Conservation (phyloP, 805 yeast species). For the Starmerella scarabaei region DNA sequence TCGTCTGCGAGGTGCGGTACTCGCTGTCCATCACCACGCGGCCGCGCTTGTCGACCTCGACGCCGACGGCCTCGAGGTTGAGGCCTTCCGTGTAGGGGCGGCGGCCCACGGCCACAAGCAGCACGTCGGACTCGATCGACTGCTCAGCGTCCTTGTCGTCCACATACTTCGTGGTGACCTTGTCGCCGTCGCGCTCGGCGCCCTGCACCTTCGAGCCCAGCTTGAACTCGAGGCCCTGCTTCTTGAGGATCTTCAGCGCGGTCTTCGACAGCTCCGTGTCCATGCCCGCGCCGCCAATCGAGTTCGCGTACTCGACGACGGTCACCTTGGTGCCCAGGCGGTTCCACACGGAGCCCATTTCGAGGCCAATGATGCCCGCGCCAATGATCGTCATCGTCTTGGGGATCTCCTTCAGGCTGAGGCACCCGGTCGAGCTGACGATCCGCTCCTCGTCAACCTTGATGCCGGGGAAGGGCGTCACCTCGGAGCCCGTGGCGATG, state of each 20-base stretch:
- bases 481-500: conserved; percentile 97
- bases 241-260: conserved; percentile 76
- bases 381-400: conserved; percentile 87
- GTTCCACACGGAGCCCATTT: conserved; percentile 97
- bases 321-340: conserved; percentile 94
- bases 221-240: conserved; percentile 92
- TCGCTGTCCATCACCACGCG: conserved; percentile 88
- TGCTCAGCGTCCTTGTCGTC: conserved; percentile 74
- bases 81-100: conserved; percentile 91
- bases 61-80: conserved; percentile 74
- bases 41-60: conserved; percentile 85
- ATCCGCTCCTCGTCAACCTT: conserved; percentile 93
- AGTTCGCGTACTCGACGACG: conserved; percentile 74
- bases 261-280: conserved; percentile 88
- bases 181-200: conserved; percentile 80
- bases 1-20: conserved; percentile 81
- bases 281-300: conserved; percentile 99
- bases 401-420: conserved; percentile 77
- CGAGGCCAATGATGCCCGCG: conserved; percentile 98
- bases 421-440: conserved; percentile 88
- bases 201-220: conserved; percentile 79
- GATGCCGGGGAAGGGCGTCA: conserved; percentile 97
- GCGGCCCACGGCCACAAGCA: conserved; percentile 96
- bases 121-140: conserved; percentile 80
- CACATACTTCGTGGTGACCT: conserved; percentile 77